Conservation (phyloP, 108 stramenopile genomes). For the Epithemia pelagica region DNA sequence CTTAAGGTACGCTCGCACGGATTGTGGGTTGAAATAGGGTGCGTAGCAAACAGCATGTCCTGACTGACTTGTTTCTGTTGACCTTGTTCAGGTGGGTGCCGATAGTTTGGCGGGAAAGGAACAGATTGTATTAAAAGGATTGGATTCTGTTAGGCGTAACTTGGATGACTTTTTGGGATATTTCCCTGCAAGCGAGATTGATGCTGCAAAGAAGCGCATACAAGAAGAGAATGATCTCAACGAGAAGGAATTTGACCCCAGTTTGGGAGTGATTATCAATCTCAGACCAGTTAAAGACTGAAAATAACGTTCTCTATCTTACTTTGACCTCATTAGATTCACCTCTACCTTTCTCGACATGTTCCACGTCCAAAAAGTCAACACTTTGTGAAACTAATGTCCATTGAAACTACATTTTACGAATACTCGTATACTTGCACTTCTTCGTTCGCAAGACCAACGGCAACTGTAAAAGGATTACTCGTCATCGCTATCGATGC, state of each 20-base stretch:
- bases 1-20: constrained; percentile 68
- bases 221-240: constrained; percentile 76
- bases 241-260: constrained; percentile 67
- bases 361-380: no score
- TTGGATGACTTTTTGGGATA: constrained; percentile 74
- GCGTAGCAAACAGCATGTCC: no score
- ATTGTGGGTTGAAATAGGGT: not conserved
- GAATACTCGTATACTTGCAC: not conserved
- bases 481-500: not conserved
- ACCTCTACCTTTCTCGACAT: no score
- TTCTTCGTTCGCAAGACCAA: not conserved
- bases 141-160: constrained; percentile 44
- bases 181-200: constrained; percentile 56
- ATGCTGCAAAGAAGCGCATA: constrained; percentile 36
- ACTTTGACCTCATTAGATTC: no score
- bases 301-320: constrained; percentile 18
- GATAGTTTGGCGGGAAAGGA: constrained; percentile 58
- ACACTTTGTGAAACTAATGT: no score
- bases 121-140: constrained; percentile 57
- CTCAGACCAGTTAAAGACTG: constrained; percentile 7
- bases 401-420: no score
- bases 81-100: not conserved
- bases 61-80: not conserved
- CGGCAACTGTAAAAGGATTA: not conserved
- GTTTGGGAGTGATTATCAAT: constrained; percentile 66